Evolutionary conservation across 192 early-diverging fungal genomes (phyloP), one percentile per base, ranked within the genome.

Genomic region (Backusella psychrophila): DNA sequence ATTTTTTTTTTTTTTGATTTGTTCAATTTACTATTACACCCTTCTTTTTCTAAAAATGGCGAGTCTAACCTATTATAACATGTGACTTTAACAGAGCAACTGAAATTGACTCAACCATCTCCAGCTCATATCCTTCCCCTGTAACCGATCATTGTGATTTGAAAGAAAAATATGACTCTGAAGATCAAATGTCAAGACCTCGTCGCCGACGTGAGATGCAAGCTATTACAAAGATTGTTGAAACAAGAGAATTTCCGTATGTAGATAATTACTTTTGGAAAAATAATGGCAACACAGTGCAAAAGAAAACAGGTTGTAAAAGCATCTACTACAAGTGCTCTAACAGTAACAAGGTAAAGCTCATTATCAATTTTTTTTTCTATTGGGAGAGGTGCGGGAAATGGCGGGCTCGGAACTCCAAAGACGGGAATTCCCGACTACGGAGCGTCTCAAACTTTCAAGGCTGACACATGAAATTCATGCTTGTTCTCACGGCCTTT

Each of bases 311-410:
- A 26, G 86, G 86, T 29, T 85, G 84, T 29, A 87, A 87, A 77
- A 89, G 88, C 69, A 82, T 89, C 56, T 89, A 89, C 72, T 89
- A 86, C 77, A 89, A 89, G 71, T 89, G 88, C 49, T 85, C 85
- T 7, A 89, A 88, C 71, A 89, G 88, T 49, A 86, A 83, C 34
- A 82, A 80, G 68, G 87, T 85, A 73, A 63, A 63, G 56, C 56
- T 63, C 56, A 63, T 29, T 63, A 63, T 26, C 21, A 59, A 78
- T 80, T 66, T 38, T 56, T 39, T 44, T 39, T 23, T 38, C 33
- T 8, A 35, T 36, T 66, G 7, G n/a, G 14, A 38, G 35, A 17
- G 70, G 77, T 71, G 46, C 71, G 77, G 77, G 72, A 78, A 49
- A 36, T 63, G 71, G 67, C 71, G 77, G 77, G 65, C 56, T 63